phyloP scores from a whole-genome alignment of 805 yeast genomes.

The Cyberlindnera suaveolens region DNA sequence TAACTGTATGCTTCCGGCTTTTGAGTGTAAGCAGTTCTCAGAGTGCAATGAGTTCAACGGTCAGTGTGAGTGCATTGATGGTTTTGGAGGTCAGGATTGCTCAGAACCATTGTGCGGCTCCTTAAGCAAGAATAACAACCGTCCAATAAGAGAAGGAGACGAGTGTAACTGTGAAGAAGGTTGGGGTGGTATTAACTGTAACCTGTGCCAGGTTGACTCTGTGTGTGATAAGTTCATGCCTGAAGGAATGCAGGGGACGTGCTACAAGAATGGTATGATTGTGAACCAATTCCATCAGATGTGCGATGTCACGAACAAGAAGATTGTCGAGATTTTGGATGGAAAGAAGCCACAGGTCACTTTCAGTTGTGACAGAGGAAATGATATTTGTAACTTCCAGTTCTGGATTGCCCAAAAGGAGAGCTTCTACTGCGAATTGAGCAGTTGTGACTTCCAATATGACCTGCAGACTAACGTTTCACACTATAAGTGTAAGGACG shows the following conservation, averaged over 20 bases:
- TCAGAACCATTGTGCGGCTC: slow-evolving; percentile 84
- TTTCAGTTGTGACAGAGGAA: slow-evolving; percentile 72
- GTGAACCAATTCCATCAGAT: slow-evolving; percentile 79
- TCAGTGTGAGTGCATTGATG: slow-evolving; percentile 84
- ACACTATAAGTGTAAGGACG: slow-evolving; percentile 68
- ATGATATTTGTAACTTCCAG: slow-evolving; percentile 75
- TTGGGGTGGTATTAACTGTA: slow-evolving; percentile 95
- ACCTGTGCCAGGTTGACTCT: slow-evolving; percentile 64
- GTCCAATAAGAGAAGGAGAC: slow-evolving; percentile 53
- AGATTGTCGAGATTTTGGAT: slow-evolving; percentile 70
- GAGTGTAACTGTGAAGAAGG: slow-evolving; percentile 75
- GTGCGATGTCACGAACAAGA: slow-evolving; percentile 91
- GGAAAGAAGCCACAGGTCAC: slow-evolving; percentile 90
- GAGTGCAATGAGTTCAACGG: slow-evolving; percentile 86
- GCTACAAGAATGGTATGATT: slow-evolving; percentile 79
- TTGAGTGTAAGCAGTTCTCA: slow-evolving; percentile 85
- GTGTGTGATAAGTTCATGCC: slow-evolving; percentile 89
- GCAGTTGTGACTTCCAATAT: slow-evolving; percentile 63
- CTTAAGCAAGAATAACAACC: slow-evolving; percentile 49
- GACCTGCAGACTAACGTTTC: slow-evolving; percentile 61
- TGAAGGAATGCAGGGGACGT: slow-evolving; percentile 76
- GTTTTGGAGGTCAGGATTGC: slow-evolving; percentile 94
- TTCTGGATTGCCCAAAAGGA: slow-evolving; percentile 93
- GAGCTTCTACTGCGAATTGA: slow-evolving; percentile 83
- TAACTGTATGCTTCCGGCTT: slow-evolving; percentile 89